Evolutionary conservation across 805 yeast genomes (phyloP).

Genomic region (Candida sanyiensis): DNA sequence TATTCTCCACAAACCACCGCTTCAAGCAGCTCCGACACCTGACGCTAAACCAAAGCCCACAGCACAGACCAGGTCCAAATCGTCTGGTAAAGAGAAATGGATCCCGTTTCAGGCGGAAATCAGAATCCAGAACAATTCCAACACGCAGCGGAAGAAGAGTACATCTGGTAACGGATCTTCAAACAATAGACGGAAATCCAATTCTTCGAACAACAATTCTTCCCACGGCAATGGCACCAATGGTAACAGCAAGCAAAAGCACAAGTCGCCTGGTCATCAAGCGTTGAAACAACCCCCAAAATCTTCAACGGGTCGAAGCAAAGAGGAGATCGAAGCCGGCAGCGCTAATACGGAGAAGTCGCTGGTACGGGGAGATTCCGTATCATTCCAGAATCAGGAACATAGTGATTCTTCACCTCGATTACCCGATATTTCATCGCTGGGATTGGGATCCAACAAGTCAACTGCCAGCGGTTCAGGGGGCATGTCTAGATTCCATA

Average conservation of each 20-base stretch:
- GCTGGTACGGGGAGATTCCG: too few species aligned
- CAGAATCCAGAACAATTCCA: conserved; percentile 27
- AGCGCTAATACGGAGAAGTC: too few species aligned
- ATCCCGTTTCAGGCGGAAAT: conserved; percentile 56
- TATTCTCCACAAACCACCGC: conserved; percentile 8
- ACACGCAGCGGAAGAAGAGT: conserved; percentile 4
- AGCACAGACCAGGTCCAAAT: background rate
- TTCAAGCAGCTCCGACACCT: background rate
- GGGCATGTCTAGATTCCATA: background rate
- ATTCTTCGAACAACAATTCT: conserved; percentile 2
- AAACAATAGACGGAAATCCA: conserved; percentile 4
- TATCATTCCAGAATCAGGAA: too few species aligned
- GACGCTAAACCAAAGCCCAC: conserved; percentile 5
- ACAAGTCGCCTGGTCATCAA: background rate
- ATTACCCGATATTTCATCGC: too few species aligned
- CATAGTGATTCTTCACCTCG: too few species aligned
- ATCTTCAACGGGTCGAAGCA: too few species aligned
- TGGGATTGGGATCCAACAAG: background rate
- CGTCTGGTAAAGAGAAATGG: conserved; percentile 54
- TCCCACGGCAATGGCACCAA: conserved; percentile 4
- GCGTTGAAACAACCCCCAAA: too few species aligned
- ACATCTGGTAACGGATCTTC: conserved; percentile 6
- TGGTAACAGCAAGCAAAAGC: conserved; percentile 9
- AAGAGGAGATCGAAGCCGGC: too few species aligned
- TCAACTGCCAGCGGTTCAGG: background rate